Evolutionary conservation across 495 filamentous ascomycete genomes (phyloP).

Genomic region (Barbatosphaeria neglecta): DNA sequence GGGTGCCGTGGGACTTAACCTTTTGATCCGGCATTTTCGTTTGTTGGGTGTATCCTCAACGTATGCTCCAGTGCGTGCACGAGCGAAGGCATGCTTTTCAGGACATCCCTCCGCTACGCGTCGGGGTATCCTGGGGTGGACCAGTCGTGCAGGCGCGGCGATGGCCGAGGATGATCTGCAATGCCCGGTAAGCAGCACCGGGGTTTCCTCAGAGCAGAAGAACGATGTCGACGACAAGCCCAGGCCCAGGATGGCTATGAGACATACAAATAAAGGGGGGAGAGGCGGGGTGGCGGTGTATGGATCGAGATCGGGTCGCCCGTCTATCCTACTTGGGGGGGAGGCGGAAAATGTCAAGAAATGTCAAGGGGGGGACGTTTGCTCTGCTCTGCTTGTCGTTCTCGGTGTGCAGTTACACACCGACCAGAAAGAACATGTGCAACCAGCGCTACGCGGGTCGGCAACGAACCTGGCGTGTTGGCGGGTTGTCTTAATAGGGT

Average conservation of each 20-base stretch:
- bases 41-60: constrained; percentile 1
- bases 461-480: neutral
- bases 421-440: neutral
- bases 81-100: neutral
- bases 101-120: neutral
- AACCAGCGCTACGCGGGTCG: neutral
- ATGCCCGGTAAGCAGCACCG: neutral
- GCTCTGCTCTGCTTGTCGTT: neutral
- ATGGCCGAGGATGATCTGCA: neutral
- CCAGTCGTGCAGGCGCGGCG: neutral
- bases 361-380: neutral
- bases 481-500: too few species aligned
- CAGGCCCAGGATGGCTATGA: too few species aligned
- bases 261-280: too few species aligned
- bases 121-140: neutral
- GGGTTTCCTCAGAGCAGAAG: too few species aligned
- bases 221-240: too few species aligned
- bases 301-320: too few species aligned
- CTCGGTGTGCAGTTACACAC: neutral
- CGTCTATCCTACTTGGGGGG: too few species aligned
- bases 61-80: neutral
- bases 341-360: too few species aligned
- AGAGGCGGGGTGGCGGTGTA: too few species aligned
- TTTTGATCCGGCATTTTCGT: constrained; percentile 10
- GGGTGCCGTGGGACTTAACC: constrained; percentile 6